phyloP scores from a whole-genome alignment of 371 early-diverging fungal species.

The Mucor mucedo region DNA sequence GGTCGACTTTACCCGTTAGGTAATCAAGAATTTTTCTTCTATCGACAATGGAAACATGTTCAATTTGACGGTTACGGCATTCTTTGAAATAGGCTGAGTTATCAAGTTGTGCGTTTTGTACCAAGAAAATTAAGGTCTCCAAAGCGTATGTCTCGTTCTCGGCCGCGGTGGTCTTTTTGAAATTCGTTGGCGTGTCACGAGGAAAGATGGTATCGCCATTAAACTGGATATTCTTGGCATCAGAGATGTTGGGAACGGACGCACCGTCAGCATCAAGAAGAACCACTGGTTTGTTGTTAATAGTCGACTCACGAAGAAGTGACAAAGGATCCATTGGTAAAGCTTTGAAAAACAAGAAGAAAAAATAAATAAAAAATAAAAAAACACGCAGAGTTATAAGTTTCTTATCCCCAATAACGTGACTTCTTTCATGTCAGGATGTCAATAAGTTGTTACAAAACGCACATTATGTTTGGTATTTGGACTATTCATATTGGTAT shows the following conservation, averaged over 20 bases:
- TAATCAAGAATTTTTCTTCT: constrained; percentile 74
- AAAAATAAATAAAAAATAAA: neutral
- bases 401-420: too few relatives aligned
- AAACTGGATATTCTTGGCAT: constrained; percentile 64
- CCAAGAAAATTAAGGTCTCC: constrained; percentile 75
- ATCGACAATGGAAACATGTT: constrained; percentile 76
- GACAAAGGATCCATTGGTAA: constrained; percentile 50
- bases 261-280: constrained; percentile 52
- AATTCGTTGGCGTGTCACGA: constrained; percentile 63
- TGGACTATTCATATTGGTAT: too few relatives aligned
- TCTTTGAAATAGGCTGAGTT: constrained; percentile 77
- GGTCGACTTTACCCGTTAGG: constrained; percentile 69
- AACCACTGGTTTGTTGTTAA: constrained; percentile 57
- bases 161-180: constrained; percentile 56
- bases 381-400: too few relatives aligned
- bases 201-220: constrained; percentile 53
- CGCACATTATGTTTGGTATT: too few relatives aligned
- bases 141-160: constrained; percentile 70
- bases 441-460: too few relatives aligned
- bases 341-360: constrained; percentile 1
- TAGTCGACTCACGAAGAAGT: constrained; percentile 67
- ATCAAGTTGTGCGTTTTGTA: constrained; percentile 65
- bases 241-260: constrained; percentile 56
- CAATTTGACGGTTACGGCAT: constrained; percentile 64
- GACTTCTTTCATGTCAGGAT: too few relatives aligned